Evolutionary conservation across 768 basidiomycete genomes (phyloP).

Genomic region (Boletellus emodensis): DNA sequence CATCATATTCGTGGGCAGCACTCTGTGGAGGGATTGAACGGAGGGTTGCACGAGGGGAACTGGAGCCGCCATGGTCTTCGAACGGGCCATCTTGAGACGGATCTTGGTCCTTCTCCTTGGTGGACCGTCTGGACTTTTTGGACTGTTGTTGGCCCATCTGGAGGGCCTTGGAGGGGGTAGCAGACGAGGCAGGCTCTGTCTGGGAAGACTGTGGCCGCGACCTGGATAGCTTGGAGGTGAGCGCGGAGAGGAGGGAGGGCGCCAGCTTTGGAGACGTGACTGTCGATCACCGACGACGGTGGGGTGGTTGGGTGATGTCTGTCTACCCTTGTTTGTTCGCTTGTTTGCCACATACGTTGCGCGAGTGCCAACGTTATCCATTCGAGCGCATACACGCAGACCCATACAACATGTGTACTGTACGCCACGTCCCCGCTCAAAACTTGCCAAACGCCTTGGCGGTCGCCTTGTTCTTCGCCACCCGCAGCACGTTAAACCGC

Average conservation of each 20-base stretch:
- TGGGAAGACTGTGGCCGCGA: constrained; percentile 70
- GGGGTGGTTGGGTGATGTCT: constrained; percentile 23
- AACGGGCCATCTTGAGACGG: constrained; percentile 37
- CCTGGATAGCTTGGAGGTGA: constrained; percentile 66
- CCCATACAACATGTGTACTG: constrained; percentile 11
- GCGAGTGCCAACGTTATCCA: background rate
- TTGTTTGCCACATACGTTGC: constrained; percentile 23
- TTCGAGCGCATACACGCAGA: constrained; percentile 19
- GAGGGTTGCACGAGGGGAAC: constrained; percentile 44
- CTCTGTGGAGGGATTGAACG: constrained; percentile 39
- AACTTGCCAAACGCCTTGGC: constrained; percentile 95
- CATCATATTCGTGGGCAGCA: constrained; percentile 33
- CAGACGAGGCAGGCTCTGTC: constrained; percentile 55
- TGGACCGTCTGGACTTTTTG: constrained; percentile 70
- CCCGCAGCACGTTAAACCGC: constrained; percentile 98
- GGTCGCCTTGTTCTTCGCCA: constrained; percentile 88
- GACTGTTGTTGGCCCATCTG: constrained; percentile 84
- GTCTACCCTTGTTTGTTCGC: constrained; percentile 32
- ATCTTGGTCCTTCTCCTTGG: constrained; percentile 68
- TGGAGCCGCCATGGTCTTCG: constrained; percentile 37
- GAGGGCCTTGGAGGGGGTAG: constrained; percentile 34
- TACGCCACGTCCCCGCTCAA: constrained; percentile 34
- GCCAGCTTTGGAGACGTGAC: constrained; percentile 60
- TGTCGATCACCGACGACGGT: constrained; percentile 27
- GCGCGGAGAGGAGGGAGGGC: constrained; percentile 73